Evolutionary conservation across 768 basidiomycete species (phyloP).

Genomic region (Candolleomyces eurysporus): DNA sequence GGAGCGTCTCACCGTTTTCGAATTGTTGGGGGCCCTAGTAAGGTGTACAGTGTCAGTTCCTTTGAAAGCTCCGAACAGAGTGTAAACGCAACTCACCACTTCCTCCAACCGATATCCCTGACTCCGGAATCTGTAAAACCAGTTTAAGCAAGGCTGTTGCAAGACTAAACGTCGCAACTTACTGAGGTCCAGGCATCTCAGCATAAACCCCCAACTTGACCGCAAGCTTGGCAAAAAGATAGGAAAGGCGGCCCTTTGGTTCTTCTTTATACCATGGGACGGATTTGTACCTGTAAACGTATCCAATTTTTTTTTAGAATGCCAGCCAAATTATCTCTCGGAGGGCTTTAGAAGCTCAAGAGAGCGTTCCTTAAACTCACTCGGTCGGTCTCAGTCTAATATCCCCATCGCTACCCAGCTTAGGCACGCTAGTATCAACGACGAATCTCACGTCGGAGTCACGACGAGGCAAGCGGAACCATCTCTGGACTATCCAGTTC

Average conservation of each 20-base stretch:
- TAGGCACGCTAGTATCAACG: conserved; percentile 13
- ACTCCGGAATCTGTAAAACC: conserved; percentile 27
- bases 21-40: conserved; percentile 31
- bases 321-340: neutral
- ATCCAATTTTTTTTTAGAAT: neutral
- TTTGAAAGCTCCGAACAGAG: conserved; percentile 5
- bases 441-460: conserved; percentile 14
- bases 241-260: conserved; percentile 22
- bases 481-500: conserved; percentile 32
- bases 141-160: neutral
- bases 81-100: conserved; percentile 12
- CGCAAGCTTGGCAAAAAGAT: conserved; percentile 25
- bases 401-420: conserved; percentile 18
- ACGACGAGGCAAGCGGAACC: conserved; percentile 38
- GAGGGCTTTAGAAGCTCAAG: neutral
- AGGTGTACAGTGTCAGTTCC: neutral
- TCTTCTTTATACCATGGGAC: conserved; percentile 48
- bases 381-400: conserved; percentile 18
- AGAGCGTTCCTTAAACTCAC: neutral
- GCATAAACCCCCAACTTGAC: conserved; percentile 34
- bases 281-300: conserved; percentile 32
- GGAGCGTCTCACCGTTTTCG: conserved; percentile 31
- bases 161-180: conserved; percentile 11
- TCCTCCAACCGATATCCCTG: conserved; percentile 43
- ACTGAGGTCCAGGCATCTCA: conserved; percentile 38